Percentiles rank a stretch among this genome's conserved stretches.
Evolutionary conservation across 805 yeast genomes (phyloP).

Genomic region (Pichia thaimueangensis): DNA sequence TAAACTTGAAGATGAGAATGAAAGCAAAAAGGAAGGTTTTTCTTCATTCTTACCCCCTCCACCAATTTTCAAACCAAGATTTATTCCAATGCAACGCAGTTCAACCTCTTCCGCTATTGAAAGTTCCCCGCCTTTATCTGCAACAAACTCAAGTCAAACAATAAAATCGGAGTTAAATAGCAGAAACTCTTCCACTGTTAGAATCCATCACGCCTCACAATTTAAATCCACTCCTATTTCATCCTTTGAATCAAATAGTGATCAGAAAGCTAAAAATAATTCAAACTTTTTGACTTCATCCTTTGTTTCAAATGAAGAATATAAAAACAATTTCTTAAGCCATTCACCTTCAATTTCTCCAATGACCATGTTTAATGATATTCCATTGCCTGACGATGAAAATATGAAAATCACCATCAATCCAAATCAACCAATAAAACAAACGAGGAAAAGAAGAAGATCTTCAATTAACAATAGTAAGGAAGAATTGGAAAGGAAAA

Average conservation of each 20-base stretch:
- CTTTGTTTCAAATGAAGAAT: conserved; percentile 25
- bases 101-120: background rate
- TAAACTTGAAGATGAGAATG: no score
- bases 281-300: conserved; percentile 29
- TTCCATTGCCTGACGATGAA: conserved; percentile 10
- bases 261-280: background rate
- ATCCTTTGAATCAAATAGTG: background rate
- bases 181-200: background rate
- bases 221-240: background rate
- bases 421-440: background rate
- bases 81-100: conserved; percentile 21
- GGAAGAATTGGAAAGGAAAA: conserved; percentile 35
- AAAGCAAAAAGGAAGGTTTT: no score
- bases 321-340: conserved; percentile 19
- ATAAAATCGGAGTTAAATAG: no score
- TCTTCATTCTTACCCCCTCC: conserved; percentile 35
- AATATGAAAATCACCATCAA: conserved; percentile 1
- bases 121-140: background rate
- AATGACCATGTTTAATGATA: conserved; percentile 23
- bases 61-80: conserved; percentile 41
- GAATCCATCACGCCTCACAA: background rate
- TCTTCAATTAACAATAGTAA: conserved; percentile 22
- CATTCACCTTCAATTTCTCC: conserved; percentile 31
- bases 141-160: background rate
- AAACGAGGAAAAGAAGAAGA: conserved; percentile 23